Base-by-base conservation (phyloP, 1,284 basidiomycete genomes). In the Xerocomus amazonicus region DNA sequence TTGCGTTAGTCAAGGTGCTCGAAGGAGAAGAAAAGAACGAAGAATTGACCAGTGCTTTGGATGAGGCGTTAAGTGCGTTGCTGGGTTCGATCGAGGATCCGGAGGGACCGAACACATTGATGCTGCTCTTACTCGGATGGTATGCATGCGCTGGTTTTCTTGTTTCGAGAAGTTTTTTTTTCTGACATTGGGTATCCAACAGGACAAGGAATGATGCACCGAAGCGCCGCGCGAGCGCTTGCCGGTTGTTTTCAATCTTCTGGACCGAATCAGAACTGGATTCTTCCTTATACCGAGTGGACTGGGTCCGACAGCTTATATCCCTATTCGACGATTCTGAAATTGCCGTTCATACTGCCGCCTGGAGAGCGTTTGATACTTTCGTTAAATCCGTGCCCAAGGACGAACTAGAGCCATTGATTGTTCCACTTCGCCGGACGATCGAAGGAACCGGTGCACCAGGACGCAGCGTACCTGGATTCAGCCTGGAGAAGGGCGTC, bases 241-340 rank as follows among this genome's bases (percentile, higher is more conserved):
- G 87, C 70, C 76, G 81, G 42, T 71, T 94, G 50, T 91, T 97
- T 64, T 75, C 81, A 5, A 74, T 79, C 1, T 92, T 96, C 73
- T 96, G 91, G 64, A 82, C 90, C 60, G 84, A 82, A 46, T 87
- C 87, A 4, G 79, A 85, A 40, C 72, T 90, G 36, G 93, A 97
- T 63, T 79, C 82, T 0, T 84, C 87, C 0, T 67, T 92, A 14
- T 99, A 98, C 69, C 83, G 90, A 14, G 76, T 94, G 49, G 94
- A 98, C 69, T 98, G 94, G 93, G 81, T 99, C 51, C 86, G 95
- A n/a, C 91, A 94, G 59, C 78, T 99, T 13, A 76, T 99, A 4
- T 81, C 91, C 0, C 73, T 92, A 4, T 77, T 97, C 52, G 95
- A 96, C 59, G 96, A 98, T 63, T 70, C 74, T 7, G 78, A 85